Evolutionary conservation across 192 early-diverging fungal species (phyloP).

Genomic region (Entrophospora sp.): DNA sequence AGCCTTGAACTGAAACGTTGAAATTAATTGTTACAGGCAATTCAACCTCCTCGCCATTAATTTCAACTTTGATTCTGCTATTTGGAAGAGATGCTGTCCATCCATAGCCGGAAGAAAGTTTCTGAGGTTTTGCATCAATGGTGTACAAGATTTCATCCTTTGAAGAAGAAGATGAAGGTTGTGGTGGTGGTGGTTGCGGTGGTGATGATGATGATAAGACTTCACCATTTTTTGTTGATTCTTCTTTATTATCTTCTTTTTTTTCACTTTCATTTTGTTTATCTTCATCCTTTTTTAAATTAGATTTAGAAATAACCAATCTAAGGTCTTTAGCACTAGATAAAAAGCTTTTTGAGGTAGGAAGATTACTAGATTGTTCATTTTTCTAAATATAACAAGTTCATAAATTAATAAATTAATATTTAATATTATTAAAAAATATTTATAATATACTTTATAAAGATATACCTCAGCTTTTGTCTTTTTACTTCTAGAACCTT

Average conservation of each 20-base stretch:
- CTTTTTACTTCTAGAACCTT: slow-evolving; percentile 8
- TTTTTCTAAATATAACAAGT: neutral
- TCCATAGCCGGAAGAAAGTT: neutral
- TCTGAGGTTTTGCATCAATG: slow-evolving; percentile 10
- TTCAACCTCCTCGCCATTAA: slow-evolving; percentile 16
- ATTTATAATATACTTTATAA: neutral
- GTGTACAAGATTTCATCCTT: slow-evolving; percentile 4
- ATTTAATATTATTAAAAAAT: neutral
- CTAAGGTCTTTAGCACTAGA: slow-evolving; percentile 6
- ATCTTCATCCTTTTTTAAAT: neutral
- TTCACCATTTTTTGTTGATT: neutral
- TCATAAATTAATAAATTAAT: no score
- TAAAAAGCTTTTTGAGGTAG: slow-evolving; percentile 8
- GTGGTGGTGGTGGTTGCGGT: neutral
- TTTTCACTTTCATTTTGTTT: neutral
- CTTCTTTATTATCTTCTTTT: neutral
- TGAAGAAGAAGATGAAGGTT: neutral
- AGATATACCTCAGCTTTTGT: slow-evolving; percentile 15
- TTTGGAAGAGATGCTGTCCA: neutral
- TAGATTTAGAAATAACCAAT: neutral
- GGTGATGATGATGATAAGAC: no score
- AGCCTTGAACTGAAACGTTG: slow-evolving; percentile 14
- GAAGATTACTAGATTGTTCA: slow-evolving; percentile 3
- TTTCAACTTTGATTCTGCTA: slow-evolving; percentile 12
- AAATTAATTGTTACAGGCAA: slow-evolving; percentile 17